Base-by-base conservation (phyloP, 176 grass and related monocot genomes). In the Cymbopogon citratus region DNA sequence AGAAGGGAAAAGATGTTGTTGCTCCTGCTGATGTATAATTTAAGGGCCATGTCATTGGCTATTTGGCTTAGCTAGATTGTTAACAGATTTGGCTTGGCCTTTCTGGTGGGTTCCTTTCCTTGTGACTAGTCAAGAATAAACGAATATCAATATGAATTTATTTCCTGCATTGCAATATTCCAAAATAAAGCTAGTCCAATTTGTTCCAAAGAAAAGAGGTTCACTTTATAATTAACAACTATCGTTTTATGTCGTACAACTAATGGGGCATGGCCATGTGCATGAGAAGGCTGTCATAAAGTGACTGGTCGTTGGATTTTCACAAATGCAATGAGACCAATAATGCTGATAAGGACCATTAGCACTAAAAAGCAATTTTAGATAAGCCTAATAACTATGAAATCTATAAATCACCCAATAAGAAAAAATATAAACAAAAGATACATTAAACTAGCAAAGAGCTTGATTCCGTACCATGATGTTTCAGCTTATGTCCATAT, bases 321-420 rank as follows among this genome's bases (percentile, higher is more conserved):
- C 73, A 60, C 61, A 90, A 82, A 78, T 46, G 51, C 18, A 46
- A 45, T 66, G 83, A 78, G 59, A 73, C 36, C 79, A 86, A 86
- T 82, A 82, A 86, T 78, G 67, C 36, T 74, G 66, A 66, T 68
- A 62, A 77, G 73, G 82, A 81, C 87, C 70, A 84, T 84, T 81
- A 89, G 77, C 76, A 89, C 63, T 69, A 64, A 85, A 80, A 74
- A 39, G 69, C 29, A 88, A 63, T 54, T 54, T 24, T 85, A 89
- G 40, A 85, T 70, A 81, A 51, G 16, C 19, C 40, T 59, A 80
- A 75, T 26, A 69, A 25, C 84, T 69, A 78, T 63, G 81, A 51
- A 75, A 63, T 27, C 15, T 18, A 19, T 21, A 29, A 43, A 57
- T 66, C 31, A 35, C 12, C 29, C 45, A n/a, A 52, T 9, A 80